phyloP scores from a whole-genome alignment of 768 basidiomycete species.

The Russula olivacea region DNA sequence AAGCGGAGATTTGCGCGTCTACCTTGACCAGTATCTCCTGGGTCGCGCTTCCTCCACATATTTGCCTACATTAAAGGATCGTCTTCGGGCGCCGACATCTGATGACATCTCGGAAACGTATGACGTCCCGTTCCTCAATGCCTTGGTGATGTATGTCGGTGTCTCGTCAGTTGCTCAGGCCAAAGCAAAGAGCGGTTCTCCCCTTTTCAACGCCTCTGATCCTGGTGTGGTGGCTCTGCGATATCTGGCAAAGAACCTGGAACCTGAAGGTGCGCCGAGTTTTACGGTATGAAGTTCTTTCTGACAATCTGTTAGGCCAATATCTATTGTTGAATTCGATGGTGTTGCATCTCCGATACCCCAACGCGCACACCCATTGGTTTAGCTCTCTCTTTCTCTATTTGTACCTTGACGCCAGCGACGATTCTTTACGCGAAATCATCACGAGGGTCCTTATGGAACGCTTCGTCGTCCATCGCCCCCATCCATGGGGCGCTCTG shows the following conservation, averaged over 20 bases:
- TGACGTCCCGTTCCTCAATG: slow-evolving; percentile 86
- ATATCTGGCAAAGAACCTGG: slow-evolving; percentile 76
- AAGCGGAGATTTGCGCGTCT: slow-evolving; percentile 67
- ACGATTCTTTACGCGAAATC: slow-evolving; percentile 73
- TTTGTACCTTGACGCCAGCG: slow-evolving; percentile 75
- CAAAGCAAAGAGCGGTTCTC: slow-evolving; percentile 76
- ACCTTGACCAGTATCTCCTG: slow-evolving; percentile 82
- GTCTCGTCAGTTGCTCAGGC: slow-evolving; percentile 86
- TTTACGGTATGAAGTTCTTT: neutral
- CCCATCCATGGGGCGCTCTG: slow-evolving; percentile 94
- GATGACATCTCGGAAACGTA: slow-evolving; percentile 56
- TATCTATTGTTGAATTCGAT: slow-evolving; percentile 92
- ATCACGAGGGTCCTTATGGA: slow-evolving; percentile 88
- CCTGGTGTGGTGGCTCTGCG: slow-evolving; percentile 81
- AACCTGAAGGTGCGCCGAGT: slow-evolving; percentile 72
- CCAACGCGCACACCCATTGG: slow-evolving; percentile 98
- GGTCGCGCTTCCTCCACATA: slow-evolving; percentile 66
- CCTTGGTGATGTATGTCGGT: slow-evolving; percentile 94
- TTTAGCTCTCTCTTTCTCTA: slow-evolving; percentile 88
- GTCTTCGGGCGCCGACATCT: slow-evolving; percentile 49
- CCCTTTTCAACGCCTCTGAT: slow-evolving; percentile 74
- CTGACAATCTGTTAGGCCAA: slow-evolving; percentile 56
- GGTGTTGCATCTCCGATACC: slow-evolving; percentile 92
- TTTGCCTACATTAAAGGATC: slow-evolving; percentile 73
- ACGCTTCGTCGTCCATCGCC: slow-evolving; percentile 87